phyloP scores from a whole-genome alignment of 495 filamentous ascomycete genomes.

The Geoglossum glabrum region DNA sequence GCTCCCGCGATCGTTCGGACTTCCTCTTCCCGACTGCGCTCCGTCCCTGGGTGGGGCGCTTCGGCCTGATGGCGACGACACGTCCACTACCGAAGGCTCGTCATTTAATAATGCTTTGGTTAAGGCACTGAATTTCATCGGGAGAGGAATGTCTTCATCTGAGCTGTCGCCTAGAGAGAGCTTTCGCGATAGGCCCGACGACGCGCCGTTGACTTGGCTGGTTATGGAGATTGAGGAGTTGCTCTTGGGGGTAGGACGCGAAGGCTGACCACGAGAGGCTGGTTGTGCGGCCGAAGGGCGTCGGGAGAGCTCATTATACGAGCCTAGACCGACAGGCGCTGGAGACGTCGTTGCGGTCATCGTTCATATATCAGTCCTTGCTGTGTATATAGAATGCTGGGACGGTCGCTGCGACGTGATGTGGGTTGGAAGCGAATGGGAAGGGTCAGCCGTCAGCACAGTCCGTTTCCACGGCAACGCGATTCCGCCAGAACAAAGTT shows the following conservation, averaged over 20 bases:
- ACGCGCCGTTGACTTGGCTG: not conserved
- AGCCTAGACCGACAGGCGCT: not conserved
- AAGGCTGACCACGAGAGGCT: not conserved
- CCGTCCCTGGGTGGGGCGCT: slow-evolving; percentile 4
- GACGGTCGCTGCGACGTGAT: too few species aligned
- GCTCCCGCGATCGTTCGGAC: slow-evolving; percentile 8
- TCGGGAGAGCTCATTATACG: not conserved
- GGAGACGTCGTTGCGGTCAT: not conserved
- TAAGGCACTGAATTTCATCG: slow-evolving; percentile 61
- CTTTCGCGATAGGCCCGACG: slow-evolving; percentile 5
- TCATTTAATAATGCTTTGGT: slow-evolving; percentile 58
- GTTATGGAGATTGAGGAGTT: not conserved
- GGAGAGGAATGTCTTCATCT: slow-evolving; percentile 48
- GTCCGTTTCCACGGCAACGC: not conserved
- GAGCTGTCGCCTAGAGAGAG: slow-evolving; percentile 38
- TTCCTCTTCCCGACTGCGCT: slow-evolving; percentile 17
- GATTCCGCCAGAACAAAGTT: too few species aligned
- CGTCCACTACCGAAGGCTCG: slow-evolving; percentile 28
- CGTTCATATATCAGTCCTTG: not conserved
- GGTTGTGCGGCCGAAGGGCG: not conserved
- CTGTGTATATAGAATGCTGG: not conserved
- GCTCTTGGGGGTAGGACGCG: not conserved
- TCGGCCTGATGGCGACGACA: slow-evolving; percentile 27
- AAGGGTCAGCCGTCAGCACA: not conserved
- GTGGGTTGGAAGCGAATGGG: not conserved